A percentile compares a stretch with the other conserved stretches of the same genome.
Conservation (phyloP, 164 flowering plant species). For the Akebia trifoliata region DNA sequence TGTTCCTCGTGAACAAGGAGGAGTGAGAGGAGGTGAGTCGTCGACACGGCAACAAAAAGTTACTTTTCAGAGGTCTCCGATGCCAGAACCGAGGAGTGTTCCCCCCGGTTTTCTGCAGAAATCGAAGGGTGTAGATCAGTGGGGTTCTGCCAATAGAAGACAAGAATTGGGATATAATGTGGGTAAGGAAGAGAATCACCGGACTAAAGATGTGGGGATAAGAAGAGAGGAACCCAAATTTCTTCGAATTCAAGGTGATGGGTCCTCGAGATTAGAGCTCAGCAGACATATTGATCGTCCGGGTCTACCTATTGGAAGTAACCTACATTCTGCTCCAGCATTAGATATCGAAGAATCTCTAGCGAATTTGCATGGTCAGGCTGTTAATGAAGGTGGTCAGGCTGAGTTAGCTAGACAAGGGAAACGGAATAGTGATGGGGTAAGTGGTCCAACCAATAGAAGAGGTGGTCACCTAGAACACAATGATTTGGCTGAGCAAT, state of each 20-base stretch:
- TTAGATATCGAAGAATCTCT: conserved; percentile 45
- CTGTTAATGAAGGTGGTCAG: conserved; percentile 17
- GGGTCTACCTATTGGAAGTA: conserved; percentile 50
- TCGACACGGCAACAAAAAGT: conserved; percentile 9
- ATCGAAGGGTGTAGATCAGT: conserved; percentile 25
- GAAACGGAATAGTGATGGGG: conserved; percentile 15
- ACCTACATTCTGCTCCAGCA: conserved; percentile 44
- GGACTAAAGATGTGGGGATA: conserved; percentile 11
- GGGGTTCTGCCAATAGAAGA: conserved; percentile 19
- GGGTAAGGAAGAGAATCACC: conserved; percentile 18
- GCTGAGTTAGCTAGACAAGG: conserved; percentile 3
- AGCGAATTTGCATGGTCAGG: conserved; percentile 24
- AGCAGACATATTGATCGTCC: conserved; percentile 57
- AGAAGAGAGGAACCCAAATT: conserved; percentile 1
- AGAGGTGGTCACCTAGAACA: conserved; percentile 12
- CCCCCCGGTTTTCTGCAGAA: conserved; percentile 50
- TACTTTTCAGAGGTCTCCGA: conserved; percentile 13
- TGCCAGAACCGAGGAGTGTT: conserved; percentile 18
- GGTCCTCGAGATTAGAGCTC: conserved; percentile 19
- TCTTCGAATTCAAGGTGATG: conserved; percentile 5
- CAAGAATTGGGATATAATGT: conserved; percentile 22
- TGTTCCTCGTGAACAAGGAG: conserved; percentile 15
- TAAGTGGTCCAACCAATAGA: background rate
- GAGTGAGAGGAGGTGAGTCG: conserved; percentile 19
- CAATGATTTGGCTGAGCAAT: conserved; percentile 42